phyloP scores from a whole-genome alignment of 371 early-diverging fungal genomes.

The Phascolomyces articulosus region DNA sequence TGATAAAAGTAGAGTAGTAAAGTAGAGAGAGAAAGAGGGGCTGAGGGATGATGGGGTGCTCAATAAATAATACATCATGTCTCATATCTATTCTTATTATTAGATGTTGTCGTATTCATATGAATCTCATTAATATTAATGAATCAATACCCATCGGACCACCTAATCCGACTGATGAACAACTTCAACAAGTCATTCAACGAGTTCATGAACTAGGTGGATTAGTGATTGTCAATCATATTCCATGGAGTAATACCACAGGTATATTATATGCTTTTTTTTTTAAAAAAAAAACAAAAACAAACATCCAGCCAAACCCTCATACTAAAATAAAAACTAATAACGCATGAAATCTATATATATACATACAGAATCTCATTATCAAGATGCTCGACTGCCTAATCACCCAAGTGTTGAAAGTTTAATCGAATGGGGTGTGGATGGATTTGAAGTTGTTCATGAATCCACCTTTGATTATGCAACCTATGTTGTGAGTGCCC shows the following conservation, averaged over 20 bases:
- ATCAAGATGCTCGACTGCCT: slow-evolving; percentile 62
- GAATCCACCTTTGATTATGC: slow-evolving; percentile 62
- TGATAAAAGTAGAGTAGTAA: too few species aligned
- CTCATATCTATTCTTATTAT: too few species aligned
- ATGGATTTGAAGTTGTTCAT: slow-evolving; percentile 75
- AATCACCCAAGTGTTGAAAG: slow-evolving; percentile 66
- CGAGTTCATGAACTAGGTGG: slow-evolving; percentile 72
- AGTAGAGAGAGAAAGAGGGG: too few species aligned
- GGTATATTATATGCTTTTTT: too few species aligned
- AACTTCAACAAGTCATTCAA: slow-evolving; percentile 61
- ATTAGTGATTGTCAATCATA: slow-evolving; percentile 80
- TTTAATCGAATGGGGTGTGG: slow-evolving; percentile 71
- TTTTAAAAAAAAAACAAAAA: too few species aligned
- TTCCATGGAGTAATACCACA: slow-evolving; percentile 79
- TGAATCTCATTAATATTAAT: slow-evolving; percentile 80
- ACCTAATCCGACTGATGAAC: slow-evolving; percentile 67
- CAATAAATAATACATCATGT: slow-evolving; percentile 33
- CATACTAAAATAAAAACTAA: background rate
- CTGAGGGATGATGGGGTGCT: too few species aligned
- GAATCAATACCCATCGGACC: slow-evolving; percentile 59
- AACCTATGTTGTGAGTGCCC: slow-evolving; percentile 55
- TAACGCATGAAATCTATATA: background rate
- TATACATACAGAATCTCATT: slow-evolving; percentile 44
- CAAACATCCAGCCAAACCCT: too few species aligned
- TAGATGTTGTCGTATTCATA: slow-evolving; percentile 74